phyloP scores from a whole-genome alignment of 495 filamentous ascomycete genomes.

The Cryomyces minteri region DNA sequence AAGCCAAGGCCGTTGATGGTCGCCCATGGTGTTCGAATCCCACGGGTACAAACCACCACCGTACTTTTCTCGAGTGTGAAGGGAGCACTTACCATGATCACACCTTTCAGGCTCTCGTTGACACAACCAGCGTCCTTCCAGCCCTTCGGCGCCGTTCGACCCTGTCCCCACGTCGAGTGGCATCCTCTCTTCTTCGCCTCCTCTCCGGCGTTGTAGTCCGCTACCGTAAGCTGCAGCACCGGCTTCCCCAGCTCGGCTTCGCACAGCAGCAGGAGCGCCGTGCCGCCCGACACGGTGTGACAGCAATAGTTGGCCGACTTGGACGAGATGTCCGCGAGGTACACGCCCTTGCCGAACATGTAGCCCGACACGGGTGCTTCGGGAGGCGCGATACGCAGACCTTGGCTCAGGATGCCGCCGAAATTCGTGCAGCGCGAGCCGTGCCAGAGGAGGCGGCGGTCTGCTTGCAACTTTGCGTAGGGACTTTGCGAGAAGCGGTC shows the following conservation, averaged over 20 bases:
- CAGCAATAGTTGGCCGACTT: conserved; percentile 69
- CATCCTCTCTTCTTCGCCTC: conserved; percentile 38
- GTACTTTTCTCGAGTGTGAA: not conserved
- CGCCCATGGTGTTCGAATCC: no score
- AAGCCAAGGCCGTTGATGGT: no score
- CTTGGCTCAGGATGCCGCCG: conserved; percentile 66
- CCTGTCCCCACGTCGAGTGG: conserved; percentile 49
- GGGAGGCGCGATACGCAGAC: conserved; percentile 70
- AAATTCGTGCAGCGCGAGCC: conserved; percentile 65
- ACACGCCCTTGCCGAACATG: conserved; percentile 81
- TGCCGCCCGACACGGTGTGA: conserved; percentile 23
- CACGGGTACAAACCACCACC: no score
- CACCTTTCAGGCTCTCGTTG: conserved; percentile 39
- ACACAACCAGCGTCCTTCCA: conserved; percentile 65
- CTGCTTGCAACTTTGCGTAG: conserved; percentile 25
- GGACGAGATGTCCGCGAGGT: conserved; percentile 65
- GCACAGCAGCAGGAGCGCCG: conserved; percentile 48
- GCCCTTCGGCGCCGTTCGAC: conserved; percentile 33
- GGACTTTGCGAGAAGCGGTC: conserved; percentile 42
- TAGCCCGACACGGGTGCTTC: conserved; percentile 65
- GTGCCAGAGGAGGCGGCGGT: conserved; percentile 71
- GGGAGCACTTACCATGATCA: conserved; percentile 34
- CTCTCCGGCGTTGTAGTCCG: conserved; percentile 41
- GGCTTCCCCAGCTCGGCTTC: conserved; percentile 63
- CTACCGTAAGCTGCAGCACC: conserved; percentile 34